These are phyloP conservation scores for Aegle marmelos DNA, from an alignment of 345 rosid species.

Conservation along the genomic window DNA sequence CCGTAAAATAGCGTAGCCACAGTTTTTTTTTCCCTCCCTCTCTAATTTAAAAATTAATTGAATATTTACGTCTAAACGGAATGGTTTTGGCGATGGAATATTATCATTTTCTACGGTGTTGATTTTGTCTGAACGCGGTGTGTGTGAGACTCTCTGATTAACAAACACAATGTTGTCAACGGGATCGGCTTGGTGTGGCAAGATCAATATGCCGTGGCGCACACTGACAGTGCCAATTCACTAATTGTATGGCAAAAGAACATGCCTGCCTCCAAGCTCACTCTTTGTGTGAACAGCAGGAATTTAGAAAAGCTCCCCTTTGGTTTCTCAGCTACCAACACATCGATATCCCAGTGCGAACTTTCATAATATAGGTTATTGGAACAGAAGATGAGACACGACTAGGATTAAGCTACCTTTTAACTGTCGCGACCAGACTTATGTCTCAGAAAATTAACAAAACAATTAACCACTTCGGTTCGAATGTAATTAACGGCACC, in stretches of 20 bases:
- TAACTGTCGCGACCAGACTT: neutral
- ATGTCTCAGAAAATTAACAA: neutral
- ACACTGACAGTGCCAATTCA: neutral
- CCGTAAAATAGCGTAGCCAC: neutral
- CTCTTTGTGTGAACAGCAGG: neutral
- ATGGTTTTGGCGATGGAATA: neutral
- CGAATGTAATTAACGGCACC: neutral
- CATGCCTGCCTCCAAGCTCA: neutral
- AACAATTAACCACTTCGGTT: neutral
- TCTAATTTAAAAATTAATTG: too few relatives aligned
- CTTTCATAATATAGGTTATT: neutral
- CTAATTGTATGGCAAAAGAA: neutral
- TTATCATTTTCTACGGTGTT: neutral
- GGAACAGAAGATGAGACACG: neutral
- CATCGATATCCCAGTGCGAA: neutral
- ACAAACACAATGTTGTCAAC: neutral
- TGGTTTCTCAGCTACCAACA: conserved; percentile 8
- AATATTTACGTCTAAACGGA: neutral
- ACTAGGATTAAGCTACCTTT: neutral
- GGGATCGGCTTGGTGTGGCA: neutral
- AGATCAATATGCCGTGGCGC: neutral
- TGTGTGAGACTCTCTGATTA: neutral
- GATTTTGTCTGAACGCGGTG: neutral
- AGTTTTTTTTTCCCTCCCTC: neutral
- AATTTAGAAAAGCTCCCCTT: neutral